phyloP scores from a whole-genome alignment of 108 stramenopile genomes.

The Nannochloropsis gaditana region DNA sequence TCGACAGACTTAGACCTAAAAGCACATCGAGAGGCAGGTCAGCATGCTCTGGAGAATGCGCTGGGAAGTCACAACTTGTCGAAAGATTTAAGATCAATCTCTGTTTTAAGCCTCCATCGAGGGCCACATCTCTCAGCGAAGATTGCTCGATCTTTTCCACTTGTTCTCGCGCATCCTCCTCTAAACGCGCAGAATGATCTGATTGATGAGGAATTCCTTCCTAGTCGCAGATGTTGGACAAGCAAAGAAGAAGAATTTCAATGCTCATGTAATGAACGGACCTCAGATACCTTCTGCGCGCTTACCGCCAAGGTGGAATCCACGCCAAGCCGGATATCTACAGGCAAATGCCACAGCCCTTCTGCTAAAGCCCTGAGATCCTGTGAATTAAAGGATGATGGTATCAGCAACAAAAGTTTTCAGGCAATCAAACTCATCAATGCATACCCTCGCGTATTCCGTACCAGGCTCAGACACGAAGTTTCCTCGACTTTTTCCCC shows the following conservation, averaged over 20 bases:
- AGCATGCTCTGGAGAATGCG: too few relatives aligned
- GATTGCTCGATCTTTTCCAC: too few relatives aligned
- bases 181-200: too few relatives aligned
- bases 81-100: too few relatives aligned
- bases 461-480: neutral
- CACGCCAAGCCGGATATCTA: neutral
- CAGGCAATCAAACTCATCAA: neutral
- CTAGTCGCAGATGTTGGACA: too few relatives aligned
- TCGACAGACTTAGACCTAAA: constrained; percentile 10
- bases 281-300: neutral
- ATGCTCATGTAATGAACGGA: too few relatives aligned
- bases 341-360: neutral
- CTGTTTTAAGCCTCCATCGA: too few relatives aligned
- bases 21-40: neutral
- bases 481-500: neutral
- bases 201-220: too few relatives aligned
- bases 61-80: too few relatives aligned
- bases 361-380: neutral
- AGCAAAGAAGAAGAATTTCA: too few relatives aligned
- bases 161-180: too few relatives aligned
- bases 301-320: constrained; percentile 16
- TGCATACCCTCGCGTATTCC: neutral
- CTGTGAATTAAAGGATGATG: neutral
- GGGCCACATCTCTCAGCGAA: too few relatives aligned
- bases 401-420: neutral